Percentiles rank a stretch among this genome's conserved stretches.
Evolutionary conservation across 1,284 basidiomycete genomes (phyloP).

Genomic region (Cryptococcus sp.): DNA sequence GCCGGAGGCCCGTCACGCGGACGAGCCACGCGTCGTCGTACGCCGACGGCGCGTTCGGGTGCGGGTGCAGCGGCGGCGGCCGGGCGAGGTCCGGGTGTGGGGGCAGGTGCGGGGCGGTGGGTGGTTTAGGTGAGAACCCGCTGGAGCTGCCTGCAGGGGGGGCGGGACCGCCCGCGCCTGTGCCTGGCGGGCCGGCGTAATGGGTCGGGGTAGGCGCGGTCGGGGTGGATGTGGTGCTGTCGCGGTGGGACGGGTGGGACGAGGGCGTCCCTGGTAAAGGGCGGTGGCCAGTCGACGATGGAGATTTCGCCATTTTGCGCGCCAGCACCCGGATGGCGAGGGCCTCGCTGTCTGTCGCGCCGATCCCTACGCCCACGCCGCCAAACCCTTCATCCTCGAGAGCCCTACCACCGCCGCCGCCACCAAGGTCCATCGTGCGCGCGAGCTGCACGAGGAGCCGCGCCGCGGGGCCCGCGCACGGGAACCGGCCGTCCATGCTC

Average conservation of each 20-base stretch:
- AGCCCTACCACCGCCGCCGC: background rate
- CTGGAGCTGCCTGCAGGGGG: background rate
- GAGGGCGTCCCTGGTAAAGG: background rate
- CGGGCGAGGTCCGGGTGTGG: background rate
- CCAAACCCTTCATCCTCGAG: too few species aligned
- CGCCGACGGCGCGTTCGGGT: background rate
- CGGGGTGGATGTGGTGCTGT: background rate
- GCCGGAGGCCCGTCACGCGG: too few species aligned
- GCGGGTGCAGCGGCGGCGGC: background rate
- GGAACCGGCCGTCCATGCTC: slow-evolving; percentile 3
- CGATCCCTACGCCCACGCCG: background rate
- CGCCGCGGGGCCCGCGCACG: slow-evolving; percentile 7
- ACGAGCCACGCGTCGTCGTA: too few species aligned
- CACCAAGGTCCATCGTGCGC: slow-evolving; percentile 2
- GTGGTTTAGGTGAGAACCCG: background rate
- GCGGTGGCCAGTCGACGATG: background rate
- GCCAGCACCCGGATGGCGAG: slow-evolving; percentile 12
- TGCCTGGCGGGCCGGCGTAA: background rate
- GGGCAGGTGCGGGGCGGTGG: background rate
- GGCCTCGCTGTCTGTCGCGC: slow-evolving; percentile 4
- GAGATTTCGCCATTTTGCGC: slow-evolving; percentile 13
- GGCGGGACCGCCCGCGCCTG: background rate
- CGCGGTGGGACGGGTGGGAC: background rate
- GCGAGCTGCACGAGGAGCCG: slow-evolving; percentile 7
- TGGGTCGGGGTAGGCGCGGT: background rate